A percentile compares a stretch with the other conserved stretches of the same genome.
phyloP scores from a whole-genome alignment of 495 filamentous ascomycete species.

The Sordaria brevicollis region DNA sequence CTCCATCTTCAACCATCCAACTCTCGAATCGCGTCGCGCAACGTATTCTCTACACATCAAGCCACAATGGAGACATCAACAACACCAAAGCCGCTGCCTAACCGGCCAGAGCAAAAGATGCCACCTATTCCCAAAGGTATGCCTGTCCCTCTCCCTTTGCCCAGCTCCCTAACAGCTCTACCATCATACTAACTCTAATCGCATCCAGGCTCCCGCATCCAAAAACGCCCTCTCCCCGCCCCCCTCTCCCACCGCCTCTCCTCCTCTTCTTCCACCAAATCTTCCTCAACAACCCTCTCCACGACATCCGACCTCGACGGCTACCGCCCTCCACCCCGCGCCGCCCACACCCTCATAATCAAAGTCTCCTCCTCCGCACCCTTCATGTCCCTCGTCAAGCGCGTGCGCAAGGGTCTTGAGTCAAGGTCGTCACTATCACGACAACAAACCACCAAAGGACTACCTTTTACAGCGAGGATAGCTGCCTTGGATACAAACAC shows the following conservation, averaged over 20 bases:
- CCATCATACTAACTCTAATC: neutral
- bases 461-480: conserved; percentile 31
- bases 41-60: neutral
- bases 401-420: conserved; percentile 63
- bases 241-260: neutral
- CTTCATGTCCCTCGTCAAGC: conserved; percentile 75
- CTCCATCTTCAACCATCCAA: neutral
- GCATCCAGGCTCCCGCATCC: conserved; percentile 15
- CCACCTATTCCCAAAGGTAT: conserved; percentile 37
- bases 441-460: conserved; percentile 19
- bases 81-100: conserved; percentile 7
- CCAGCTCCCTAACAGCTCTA: neutral
- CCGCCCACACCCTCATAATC: conserved; percentile 42
- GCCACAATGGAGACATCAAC: neutral
- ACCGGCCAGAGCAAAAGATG: conserved; percentile 29
- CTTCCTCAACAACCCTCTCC: conserved; percentile 33
- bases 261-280: neutral
- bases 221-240: conserved; percentile 17
- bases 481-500: conserved; percentile 24
- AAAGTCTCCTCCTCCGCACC: conserved; percentile 69
- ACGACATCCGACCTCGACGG: conserved; percentile 61
- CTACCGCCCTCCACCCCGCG: conserved; percentile 45
- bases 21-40: neutral
- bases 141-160: neutral
- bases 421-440: conserved; percentile 58